Conservation (phyloP, 2,329 filamentous ascomycete genomes). For the Colletotrichum falcatum region DNA sequence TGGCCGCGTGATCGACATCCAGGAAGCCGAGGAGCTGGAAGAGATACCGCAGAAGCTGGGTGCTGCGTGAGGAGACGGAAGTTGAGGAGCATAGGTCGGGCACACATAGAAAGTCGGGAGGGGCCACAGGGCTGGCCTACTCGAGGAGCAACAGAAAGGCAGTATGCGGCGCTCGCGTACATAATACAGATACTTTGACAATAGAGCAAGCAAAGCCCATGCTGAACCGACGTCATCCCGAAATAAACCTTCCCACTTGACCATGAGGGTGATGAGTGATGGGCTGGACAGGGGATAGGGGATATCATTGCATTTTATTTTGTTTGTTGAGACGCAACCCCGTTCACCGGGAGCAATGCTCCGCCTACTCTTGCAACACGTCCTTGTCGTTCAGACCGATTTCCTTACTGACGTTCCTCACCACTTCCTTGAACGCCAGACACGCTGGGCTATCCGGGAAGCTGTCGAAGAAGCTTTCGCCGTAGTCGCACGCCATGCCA, state of each 20-base stretch:
- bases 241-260: neutral
- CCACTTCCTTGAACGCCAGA: slow-evolving; percentile 82
- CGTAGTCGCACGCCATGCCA: slow-evolving; percentile 96
- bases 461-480: slow-evolving; percentile 95
- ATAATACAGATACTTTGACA: slow-evolving; percentile 29
- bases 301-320: slow-evolving; percentile 22
- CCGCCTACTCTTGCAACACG: slow-evolving; percentile 58
- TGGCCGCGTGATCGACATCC: slow-evolving; percentile 87
- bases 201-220: neutral
- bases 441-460: slow-evolving; percentile 95
- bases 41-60: slow-evolving; percentile 78
- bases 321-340: neutral
- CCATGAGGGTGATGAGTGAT: neutral
- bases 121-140: slow-evolving; percentile 9
- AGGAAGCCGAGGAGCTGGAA: slow-evolving; percentile 82
- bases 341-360: neutral
- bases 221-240: neutral
- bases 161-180: slow-evolving; percentile 26
- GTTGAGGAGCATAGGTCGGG: neutral
- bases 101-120: slow-evolving; percentile 14
- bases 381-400: slow-evolving; percentile 72
- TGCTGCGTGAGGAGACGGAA: slow-evolving; percentile 44
- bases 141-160: neutral
- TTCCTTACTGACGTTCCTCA: slow-evolving; percentile 76
- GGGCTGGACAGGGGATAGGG: neutral